These are phyloP conservation scores for Trebouxia sp. DNA, from an alignment of 139 green algal genomes.

Conservation along the genomic window DNA sequence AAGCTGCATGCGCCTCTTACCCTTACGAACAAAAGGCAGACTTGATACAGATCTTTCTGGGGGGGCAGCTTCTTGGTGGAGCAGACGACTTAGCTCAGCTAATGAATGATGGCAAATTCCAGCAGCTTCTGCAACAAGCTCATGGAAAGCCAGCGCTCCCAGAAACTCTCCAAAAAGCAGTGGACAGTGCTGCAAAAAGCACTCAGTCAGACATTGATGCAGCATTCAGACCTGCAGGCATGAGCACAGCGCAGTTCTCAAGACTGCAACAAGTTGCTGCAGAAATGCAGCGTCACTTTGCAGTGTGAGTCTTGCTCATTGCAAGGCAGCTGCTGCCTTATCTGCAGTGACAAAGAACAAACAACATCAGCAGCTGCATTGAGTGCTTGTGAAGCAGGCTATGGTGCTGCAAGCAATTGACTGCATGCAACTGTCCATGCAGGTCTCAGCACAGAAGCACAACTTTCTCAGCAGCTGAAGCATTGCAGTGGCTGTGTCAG, in stretches of 20 bases:
- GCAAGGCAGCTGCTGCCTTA: no score
- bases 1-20: background rate
- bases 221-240: background rate
- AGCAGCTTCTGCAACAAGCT: conserved; percentile 35
- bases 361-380: no score
- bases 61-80: conserved; percentile 75
- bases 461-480: conserved; percentile 31
- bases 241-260: background rate
- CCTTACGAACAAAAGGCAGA: background rate
- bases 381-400: no score
- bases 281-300: background rate
- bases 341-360: no score
- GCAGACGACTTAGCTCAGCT: conserved; percentile 49
- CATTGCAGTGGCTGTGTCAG: conserved; percentile 34
- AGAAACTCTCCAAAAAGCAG: conserved; percentile 11
- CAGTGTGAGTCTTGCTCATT: no score
- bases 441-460: background rate
- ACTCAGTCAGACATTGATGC: background rate
- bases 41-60: conserved; percentile 71
- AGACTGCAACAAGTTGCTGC: background rate
- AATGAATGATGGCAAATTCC: conserved; percentile 49
- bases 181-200: background rate
- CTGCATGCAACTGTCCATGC: background rate
- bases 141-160: conserved; percentile 9
- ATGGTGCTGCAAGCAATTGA: background rate